phyloP scores from a whole-genome alignment of 108 stramenopile species.

The Aureococcus anophagefferens region DNA sequence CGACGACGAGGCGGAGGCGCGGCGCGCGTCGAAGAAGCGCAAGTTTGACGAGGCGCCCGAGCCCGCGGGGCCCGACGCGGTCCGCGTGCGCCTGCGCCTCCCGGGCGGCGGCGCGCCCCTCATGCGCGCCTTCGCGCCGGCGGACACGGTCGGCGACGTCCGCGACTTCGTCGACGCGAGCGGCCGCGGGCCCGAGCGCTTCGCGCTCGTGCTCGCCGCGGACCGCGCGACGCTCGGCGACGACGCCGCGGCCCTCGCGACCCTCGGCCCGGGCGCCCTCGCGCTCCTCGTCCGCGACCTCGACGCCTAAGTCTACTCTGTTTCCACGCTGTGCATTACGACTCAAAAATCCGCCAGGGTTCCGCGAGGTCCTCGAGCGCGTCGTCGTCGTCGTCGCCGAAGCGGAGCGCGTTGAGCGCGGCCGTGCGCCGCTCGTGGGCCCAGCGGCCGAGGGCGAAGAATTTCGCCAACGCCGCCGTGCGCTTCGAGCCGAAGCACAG shows the following conservation, averaged over 20 bases:
- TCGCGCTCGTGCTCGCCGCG: background rate
- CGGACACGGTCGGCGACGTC: background rate
- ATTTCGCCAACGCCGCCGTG: too few species aligned
- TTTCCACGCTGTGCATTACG: too few species aligned
- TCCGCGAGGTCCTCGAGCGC: background rate
- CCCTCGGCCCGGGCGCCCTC: background rate
- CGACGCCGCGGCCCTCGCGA: background rate
- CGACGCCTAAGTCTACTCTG: background rate
- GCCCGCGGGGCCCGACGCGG: background rate
- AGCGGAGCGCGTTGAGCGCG: background rate
- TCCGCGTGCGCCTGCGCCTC: background rate
- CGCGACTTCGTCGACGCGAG: background rate
- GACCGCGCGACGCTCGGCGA: background rate
- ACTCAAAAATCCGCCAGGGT: too few species aligned
- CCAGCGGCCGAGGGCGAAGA: background rate
- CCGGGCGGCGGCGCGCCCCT: background rate
- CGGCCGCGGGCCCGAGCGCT: background rate
- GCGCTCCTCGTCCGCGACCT: background rate
- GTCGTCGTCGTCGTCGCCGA: background rate
- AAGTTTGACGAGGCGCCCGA: background rate
- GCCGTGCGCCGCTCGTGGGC: background rate
- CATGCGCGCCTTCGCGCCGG: background rate
- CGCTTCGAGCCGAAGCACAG: background rate
- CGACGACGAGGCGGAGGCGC: too few species aligned
- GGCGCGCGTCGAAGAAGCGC: background rate